Percentiles rank a stretch among this genome's conserved stretches.
Evolutionary conservation across 2,329 filamentous ascomycete species (phyloP).

Genomic region (Botrytis cinerea): DNA sequence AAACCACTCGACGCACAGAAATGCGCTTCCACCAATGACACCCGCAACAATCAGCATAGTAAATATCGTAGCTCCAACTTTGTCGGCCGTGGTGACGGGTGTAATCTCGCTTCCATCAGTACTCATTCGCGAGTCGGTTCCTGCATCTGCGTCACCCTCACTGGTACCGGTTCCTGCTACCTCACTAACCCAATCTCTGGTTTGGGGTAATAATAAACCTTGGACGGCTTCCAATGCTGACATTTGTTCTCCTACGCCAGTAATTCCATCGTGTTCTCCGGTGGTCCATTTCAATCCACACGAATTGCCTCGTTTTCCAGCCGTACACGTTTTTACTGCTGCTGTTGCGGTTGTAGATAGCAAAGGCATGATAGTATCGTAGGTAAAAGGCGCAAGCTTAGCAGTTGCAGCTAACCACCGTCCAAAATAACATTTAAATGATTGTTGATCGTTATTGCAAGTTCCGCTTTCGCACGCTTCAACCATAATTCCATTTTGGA

Average conservation of each 20-base stretch:
- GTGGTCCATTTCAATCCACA: constrained; percentile 62
- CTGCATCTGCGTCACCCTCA: constrained; percentile 41
- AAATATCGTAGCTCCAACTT: constrained; percentile 65
- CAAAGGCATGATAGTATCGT: constrained; percentile 52
- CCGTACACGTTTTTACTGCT: constrained; percentile 64
- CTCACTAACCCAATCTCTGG: constrained; percentile 48
- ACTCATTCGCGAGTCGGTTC: constrained; percentile 21
- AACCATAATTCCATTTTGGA: constrained; percentile 48
- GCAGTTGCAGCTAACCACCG: constrained; percentile 60
- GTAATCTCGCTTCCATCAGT: constrained; percentile 16
- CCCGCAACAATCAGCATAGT: constrained; percentile 56
- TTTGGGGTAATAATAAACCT: constrained; percentile 39
- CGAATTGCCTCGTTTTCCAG: constrained; percentile 54
- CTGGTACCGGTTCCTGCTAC: constrained; percentile 56
- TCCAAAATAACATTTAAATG: constrained; percentile 65
- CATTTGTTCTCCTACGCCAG: constrained; percentile 54
- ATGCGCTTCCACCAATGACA: constrained; percentile 56
- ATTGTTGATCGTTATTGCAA: constrained; percentile 60
- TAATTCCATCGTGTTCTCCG: constrained; percentile 58
- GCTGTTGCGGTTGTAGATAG: constrained; percentile 57
- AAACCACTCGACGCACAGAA: constrained; percentile 46
- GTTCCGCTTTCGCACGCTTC: constrained; percentile 63
- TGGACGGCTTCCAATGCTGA: constrained; percentile 50
- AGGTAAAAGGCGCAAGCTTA: constrained; percentile 59
- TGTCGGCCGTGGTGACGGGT: constrained; percentile 54